phyloP scores from a whole-genome alignment of 176 grass and related monocot species.

The Oryza glumipatula region DNA sequence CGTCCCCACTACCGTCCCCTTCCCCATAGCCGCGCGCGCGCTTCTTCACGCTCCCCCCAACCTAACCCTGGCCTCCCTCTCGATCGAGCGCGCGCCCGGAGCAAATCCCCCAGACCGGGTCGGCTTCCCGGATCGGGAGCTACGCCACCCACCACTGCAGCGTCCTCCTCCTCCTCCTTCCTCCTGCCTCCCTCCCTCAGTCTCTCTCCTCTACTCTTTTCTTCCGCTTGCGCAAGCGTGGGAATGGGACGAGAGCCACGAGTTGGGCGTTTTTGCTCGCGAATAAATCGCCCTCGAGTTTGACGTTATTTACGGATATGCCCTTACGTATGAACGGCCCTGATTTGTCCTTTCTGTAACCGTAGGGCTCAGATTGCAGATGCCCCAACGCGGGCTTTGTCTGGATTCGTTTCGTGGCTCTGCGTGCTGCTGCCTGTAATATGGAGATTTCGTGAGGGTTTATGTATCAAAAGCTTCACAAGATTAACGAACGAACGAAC shows the following conservation, averaged over 20 bases:
- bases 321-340: not conserved
- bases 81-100: constrained; percentile 22
- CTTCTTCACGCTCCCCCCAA: not conserved
- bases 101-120: not conserved
- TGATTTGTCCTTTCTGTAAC: not conserved
- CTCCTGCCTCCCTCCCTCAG: not conserved
- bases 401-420: not conserved
- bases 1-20: constrained; percentile 54
- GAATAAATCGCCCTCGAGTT: constrained; percentile 19
- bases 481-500: not conserved
- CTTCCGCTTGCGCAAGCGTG: constrained; percentile 34
- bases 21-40: constrained; percentile 51
- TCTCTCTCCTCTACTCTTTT: not conserved
- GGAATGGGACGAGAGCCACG: constrained; percentile 43
- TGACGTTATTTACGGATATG: not conserved
- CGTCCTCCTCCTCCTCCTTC: not conserved
- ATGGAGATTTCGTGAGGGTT: not conserved
- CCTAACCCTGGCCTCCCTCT: not conserved
- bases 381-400: not conserved
- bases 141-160: constrained; percentile 22
- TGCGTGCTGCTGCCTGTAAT: not conserved
- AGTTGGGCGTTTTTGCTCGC: constrained; percentile 32
- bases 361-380: constrained; percentile 14
- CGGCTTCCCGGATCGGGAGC: constrained; percentile 32
- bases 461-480: not conserved